phyloP scores from a whole-genome alignment of 1,284 basidiomycete genomes.

The Exobasidium cylindrosporum region DNA sequence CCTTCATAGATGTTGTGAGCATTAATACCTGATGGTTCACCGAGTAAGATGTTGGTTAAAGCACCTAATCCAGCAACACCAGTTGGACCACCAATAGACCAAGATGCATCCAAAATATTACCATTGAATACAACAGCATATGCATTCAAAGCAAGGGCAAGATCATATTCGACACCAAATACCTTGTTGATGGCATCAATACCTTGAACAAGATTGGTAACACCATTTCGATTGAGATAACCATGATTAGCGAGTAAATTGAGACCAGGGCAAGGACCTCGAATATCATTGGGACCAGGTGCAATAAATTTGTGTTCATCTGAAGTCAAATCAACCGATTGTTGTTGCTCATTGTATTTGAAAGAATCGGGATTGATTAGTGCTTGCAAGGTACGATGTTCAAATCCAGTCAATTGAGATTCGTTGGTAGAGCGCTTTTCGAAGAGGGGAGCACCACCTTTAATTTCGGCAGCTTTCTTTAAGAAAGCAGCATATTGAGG shows the following conservation, averaged over 20 bases:
- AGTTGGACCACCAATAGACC: constrained; percentile 37
- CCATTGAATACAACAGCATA: constrained; percentile 42
- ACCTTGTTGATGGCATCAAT: constrained; percentile 36
- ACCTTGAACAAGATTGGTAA: constrained; percentile 29
- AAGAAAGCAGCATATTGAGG: constrained; percentile 28
- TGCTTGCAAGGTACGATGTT: constrained; percentile 23
- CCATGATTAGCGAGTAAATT: constrained; percentile 35
- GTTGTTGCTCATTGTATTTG: constrained; percentile 32
- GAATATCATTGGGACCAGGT: constrained; percentile 35
- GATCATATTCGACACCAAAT: constrained; percentile 31
- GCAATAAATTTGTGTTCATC: constrained; percentile 39
- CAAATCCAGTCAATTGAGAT: constrained; percentile 15
- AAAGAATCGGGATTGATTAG: constrained; percentile 32
- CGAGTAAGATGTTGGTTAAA: constrained; percentile 26
- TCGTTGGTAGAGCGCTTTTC: constrained; percentile 10
- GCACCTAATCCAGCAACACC: constrained; percentile 24
- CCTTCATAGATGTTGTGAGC: constrained; percentile 41
- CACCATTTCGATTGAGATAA: constrained; percentile 36
- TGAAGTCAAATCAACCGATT: constrained; percentile 28
- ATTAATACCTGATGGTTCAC: constrained; percentile 32
- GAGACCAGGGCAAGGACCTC: constrained; percentile 36
- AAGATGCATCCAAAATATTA: constrained; percentile 34
- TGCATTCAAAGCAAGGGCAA: constrained; percentile 29
- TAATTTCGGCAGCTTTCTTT: constrained; percentile 25
- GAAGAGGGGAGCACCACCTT: constrained; percentile 19